Evolutionary conservation across 441 rosid species (phyloP).

Genomic region (Pelargonium cotyledonis): DNA sequence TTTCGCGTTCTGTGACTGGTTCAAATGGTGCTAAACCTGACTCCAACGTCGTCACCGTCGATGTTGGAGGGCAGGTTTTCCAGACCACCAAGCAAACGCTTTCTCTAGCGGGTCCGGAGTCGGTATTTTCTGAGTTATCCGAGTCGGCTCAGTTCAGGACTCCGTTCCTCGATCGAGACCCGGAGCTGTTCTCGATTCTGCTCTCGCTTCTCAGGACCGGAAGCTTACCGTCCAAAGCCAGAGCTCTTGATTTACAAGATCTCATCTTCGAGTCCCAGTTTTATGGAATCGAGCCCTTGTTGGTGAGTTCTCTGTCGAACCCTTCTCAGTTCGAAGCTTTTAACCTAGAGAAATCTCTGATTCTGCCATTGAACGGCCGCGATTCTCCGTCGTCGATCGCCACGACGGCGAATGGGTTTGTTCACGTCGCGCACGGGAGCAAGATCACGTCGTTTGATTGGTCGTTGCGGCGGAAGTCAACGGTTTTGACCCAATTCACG

Average conservation of each 20-base stretch:
- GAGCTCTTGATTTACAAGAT: constrained; percentile 51
- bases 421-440: constrained; percentile 82
- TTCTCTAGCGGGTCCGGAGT: constrained; percentile 52
- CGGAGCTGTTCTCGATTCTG: constrained; percentile 60
- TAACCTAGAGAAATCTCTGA: constrained; percentile 48
- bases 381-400: constrained; percentile 55
- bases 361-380: constrained; percentile 58
- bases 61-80: constrained; percentile 80
- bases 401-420: constrained; percentile 50
- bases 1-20: background rate
- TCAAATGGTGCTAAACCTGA: background rate
- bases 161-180: constrained; percentile 77
- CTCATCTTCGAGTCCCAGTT: constrained; percentile 64
- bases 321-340: constrained; percentile 69
- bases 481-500: constrained; percentile 64
- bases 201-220: constrained; percentile 77
- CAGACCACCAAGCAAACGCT: constrained; percentile 77
- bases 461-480: constrained; percentile 59
- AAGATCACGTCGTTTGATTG: constrained; percentile 84
- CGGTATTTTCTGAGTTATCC: constrained; percentile 45
- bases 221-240: constrained; percentile 62
- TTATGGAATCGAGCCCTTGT: constrained; percentile 55
- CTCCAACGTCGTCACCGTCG: constrained; percentile 45
- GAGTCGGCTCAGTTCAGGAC: constrained; percentile 27
- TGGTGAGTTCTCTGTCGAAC: constrained; percentile 47